Evolutionary conservation across 2,329 filamentous ascomycete genomes (phyloP).

Genomic region (Rhynchosporium graminicola): DNA sequence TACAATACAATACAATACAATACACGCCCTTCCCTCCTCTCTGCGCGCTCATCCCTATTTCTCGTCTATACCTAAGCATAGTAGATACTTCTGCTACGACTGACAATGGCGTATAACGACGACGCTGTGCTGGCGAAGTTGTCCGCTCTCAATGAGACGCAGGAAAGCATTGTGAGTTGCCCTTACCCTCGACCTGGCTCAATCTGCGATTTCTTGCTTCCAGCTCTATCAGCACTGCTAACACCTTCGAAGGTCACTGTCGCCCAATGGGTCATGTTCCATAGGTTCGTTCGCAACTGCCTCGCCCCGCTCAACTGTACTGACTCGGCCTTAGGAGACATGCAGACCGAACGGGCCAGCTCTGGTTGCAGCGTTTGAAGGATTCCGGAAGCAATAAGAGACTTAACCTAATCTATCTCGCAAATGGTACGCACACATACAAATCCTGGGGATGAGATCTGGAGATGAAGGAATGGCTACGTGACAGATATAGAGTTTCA

Average conservation of each 20-base stretch:
- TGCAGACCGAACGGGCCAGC: slow-evolving; percentile 84
- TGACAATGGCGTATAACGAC: slow-evolving; percentile 86
- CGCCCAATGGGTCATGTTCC: slow-evolving; percentile 99
- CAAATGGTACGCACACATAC: slow-evolving; percentile 69
- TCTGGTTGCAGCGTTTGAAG: slow-evolving; percentile 89
- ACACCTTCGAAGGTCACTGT: slow-evolving; percentile 62
- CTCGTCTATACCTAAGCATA: neutral
- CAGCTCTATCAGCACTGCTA: slow-evolving; percentile 9
- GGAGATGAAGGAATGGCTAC: neutral
- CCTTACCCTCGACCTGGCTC: neutral
- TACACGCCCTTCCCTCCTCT: neutral
- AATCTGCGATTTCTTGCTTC: too few relatives aligned
- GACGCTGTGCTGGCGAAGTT: slow-evolving; percentile 95
- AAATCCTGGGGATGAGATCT: slow-evolving; percentile 1
- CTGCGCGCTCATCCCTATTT: neutral
- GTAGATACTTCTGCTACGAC: neutral
- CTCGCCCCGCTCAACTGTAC: slow-evolving; percentile 24
- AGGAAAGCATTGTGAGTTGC: slow-evolving; percentile 76
- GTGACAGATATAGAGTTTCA: slow-evolving; percentile 17
- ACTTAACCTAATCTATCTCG: slow-evolving; percentile 89
- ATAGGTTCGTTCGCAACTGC: slow-evolving; percentile 72
- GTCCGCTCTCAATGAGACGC: slow-evolving; percentile 92
- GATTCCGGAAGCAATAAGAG: slow-evolving; percentile 85
- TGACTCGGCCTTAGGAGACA: slow-evolving; percentile 66
- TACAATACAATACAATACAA: too few relatives aligned